Base-by-base conservation (phyloP, 108 stramenopile genomes). In the Nitzschia sp. region DNA sequence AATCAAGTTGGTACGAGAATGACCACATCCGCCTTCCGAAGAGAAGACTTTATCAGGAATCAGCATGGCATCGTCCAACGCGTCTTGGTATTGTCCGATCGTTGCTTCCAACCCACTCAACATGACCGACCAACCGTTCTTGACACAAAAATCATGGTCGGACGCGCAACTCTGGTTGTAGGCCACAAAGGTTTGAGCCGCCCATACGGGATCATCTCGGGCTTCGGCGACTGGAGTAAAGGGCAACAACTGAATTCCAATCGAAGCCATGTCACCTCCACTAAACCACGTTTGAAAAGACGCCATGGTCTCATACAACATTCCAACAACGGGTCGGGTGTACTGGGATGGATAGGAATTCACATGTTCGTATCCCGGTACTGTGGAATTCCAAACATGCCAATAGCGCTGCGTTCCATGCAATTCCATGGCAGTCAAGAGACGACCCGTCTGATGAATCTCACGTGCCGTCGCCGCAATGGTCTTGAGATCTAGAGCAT, bases 201-300 rank as follows among this genome's bases (percentile, higher is more conserved):
- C 65, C 94, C 94, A 93, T 27, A 85, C 85, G 21, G 65, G 58
- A 59, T 81, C 80, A 58, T 94, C 91, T 57, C 93, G 67, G 21
- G 58, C 27, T 80, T 96, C 96, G 9, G 87, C 81, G 27, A 87
- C 69, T 0, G 85, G 81, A 3, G 91, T 96, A 8, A 94, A 69
- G 1, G 93, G 92, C 19, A 96, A 47, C n/a, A 95, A 74, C 53
- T 95, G 89, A 48, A 91, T 91, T 0, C 90, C 90, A 67, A 73
- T 78, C 0, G 85, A 63, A 26, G 35, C 80, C 75, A 76, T 19
- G 11, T 45, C 44, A 9, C 35, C 25, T 25, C 46, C 32, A 1
- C 47, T 28, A 48, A 73, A 73, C 86, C 85, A 87, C 53, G 85
- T 89, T 53, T 79, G 73, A 38, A 80, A 81, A 9, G 60, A 48